phyloP scores from a whole-genome alignment of 129 eudicot genomes.

The Flaveria brownii region DNA sequence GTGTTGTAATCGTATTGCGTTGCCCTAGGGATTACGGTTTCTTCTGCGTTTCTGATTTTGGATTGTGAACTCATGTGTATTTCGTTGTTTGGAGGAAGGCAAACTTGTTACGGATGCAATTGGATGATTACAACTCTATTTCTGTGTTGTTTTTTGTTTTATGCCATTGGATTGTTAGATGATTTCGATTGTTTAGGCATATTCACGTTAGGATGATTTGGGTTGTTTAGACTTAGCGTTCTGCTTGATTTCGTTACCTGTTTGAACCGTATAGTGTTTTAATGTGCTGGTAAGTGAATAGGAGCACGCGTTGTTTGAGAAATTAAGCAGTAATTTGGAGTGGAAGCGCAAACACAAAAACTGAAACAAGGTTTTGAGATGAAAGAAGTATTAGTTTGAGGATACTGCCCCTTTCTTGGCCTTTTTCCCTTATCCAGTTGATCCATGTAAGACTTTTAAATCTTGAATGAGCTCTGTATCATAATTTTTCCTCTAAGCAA shows the following conservation, averaged over 20 bases:
- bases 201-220: constrained; percentile 7
- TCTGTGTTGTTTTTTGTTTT: not conserved
- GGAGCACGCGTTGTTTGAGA: not conserved
- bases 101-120: not conserved
- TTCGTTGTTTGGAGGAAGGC: not conserved
- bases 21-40: not conserved
- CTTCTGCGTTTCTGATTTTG: too few relatives aligned
- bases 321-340: not conserved
- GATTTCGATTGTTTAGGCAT: constrained; percentile 10
- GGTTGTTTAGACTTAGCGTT: constrained; percentile 6
- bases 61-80: too few relatives aligned
- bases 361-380: not conserved
- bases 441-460: not conserved
- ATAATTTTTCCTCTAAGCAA: not conserved
- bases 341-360: not conserved
- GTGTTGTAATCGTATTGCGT: not conserved
- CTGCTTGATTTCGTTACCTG: not conserved
- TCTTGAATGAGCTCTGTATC: not conserved
- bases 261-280: not conserved
- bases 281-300: not conserved
- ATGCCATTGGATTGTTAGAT: not conserved
- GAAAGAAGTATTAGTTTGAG: not conserved
- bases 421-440: not conserved
- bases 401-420: not conserved
- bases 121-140: not conserved